phyloP scores from a whole-genome alignment of 257 asterid species.

The Fraxinus anomala region DNA sequence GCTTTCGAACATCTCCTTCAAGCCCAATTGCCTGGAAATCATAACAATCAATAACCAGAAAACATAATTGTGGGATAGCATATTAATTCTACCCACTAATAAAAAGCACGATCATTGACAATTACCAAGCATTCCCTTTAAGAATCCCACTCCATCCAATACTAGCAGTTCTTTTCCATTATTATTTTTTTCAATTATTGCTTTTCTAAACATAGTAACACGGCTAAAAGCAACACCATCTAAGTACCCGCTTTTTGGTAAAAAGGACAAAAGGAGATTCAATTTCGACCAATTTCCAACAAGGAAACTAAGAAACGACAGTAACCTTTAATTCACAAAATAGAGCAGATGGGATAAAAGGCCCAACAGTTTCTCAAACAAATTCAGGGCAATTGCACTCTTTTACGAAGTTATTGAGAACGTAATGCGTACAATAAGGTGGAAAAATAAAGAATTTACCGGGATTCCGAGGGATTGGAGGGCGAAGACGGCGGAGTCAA shows the following conservation, averaged over 20 bases:
- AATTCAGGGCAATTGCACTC: background rate
- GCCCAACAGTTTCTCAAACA: background rate
- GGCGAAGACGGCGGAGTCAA: constrained; percentile 65
- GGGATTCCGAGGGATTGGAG: constrained; percentile 70
- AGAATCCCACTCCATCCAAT: background rate
- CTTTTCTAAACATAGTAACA: no score
- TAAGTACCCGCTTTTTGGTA: background rate
- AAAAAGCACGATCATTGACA: background rate
- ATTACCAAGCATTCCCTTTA: background rate
- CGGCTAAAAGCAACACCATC: background rate
- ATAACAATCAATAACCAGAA: background rate
- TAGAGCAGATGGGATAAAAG: background rate
- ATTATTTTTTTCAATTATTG: no score
- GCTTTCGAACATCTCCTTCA: constrained; percentile 79
- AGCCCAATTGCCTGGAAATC: constrained; percentile 68
- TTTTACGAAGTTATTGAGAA: background rate
- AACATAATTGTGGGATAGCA: background rate
- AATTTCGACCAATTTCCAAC: background rate
- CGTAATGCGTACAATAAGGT: background rate
- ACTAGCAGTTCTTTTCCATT: background rate
- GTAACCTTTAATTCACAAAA: background rate
- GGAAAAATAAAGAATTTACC: constrained; percentile 28
- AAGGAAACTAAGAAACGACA: no score
- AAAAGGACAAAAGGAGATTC: background rate
- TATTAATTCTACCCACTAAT: background rate